Base-by-base conservation (phyloP, 306 rosid species). In the Chamaecrista fasciculata region DNA sequence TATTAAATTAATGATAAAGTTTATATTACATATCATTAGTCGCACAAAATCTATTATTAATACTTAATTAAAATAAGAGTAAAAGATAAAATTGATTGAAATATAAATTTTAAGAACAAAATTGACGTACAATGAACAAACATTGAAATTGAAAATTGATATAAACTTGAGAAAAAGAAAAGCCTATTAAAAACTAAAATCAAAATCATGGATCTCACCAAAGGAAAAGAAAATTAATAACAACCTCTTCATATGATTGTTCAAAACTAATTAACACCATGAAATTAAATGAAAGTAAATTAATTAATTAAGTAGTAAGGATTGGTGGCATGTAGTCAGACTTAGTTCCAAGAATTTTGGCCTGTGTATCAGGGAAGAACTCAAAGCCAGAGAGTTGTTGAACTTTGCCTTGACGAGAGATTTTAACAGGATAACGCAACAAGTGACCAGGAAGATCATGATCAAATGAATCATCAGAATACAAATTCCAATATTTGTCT, bases 291-390 rank as follows among this genome's bases (percentile, higher is more conserved):
- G 1, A n/a, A 3, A n/a, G 15, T 28, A 23, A 72, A 67, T 43
- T 66, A 76, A 66, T 28, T 28, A 33, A 80, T 73, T 80, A 84
- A 60, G 92, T 87, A 43, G 92, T 87, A 19, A 87, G 89, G 64
- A 87, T 87, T 8, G 92, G 87, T 50, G 89, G 92, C 73, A 84
- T 40, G 82, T 74, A 84, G 51, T 87, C 89, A 19, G 73, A 80
- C 74, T 87, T 84, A 74, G 46, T 16, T 1, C 89, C 89, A 55
- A 84, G 87, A 78, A 87, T 70, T 18, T 81, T 84, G 43, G 86
- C 92, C 76, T 84, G 79, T 1, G 89, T 87, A 67, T 87, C 92
- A 19, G 92, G 92, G 71, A 87, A 87, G 83, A 40, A 84, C 62
- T 84, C 87, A 29, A 80, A 80, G 6, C 87, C 86, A 11, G 82